Evolutionary conservation across 495 filamentous ascomycete species (phyloP), one percentile per base, ranked within the genome.

Genomic region (Podospora pseudopauciseta): DNA sequence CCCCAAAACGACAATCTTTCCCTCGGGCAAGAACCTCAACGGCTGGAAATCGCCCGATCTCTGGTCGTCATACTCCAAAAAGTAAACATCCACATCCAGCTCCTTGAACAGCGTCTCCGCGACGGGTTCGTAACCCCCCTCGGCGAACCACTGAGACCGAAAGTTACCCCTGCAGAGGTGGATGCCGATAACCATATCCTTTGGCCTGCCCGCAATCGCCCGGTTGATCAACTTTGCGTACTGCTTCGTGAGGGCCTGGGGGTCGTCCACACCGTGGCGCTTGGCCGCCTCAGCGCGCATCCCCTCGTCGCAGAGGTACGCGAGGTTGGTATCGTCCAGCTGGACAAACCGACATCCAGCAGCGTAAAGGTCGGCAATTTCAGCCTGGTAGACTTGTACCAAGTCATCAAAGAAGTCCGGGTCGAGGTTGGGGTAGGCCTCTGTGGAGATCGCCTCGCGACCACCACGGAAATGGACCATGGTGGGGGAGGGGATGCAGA

Each of bases 381-480:
- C 87, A 30, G 80, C 81, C 75, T 85, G 86, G 71, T 88, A 90
- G 57, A 83, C 87, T 70, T 80, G 78, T 30, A 86, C 86, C 16
- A 90, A 81, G 69, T 88, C 87, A 20, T 79, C 80, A 71, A 90
- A 89, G 73, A 89, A 89, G 67, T 84, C 82, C 30, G 61, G 61
- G 11, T 84, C 83, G 63, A 89, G 84, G 4, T 77, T 84, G 53
- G 80, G 79, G 68, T 90, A 90, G 11, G 85, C 87, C 32, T 76
- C 84, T 73, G 66, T 80, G 73, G 67, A 81, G 77, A 82, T 89
- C 81, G 71, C 83, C 27, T 88, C 86, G 64, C 88, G 81, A 58
- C 81, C 84, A 70, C 88, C 87, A 57, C 87, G 82, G 80, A 90
- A 84, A 75, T 90, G 87, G 69, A 88, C 86, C 87, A 87, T 89